Base-by-base conservation (phyloP, 192 early-diverging fungal species). In the Mortierella hygrophila region DNA sequence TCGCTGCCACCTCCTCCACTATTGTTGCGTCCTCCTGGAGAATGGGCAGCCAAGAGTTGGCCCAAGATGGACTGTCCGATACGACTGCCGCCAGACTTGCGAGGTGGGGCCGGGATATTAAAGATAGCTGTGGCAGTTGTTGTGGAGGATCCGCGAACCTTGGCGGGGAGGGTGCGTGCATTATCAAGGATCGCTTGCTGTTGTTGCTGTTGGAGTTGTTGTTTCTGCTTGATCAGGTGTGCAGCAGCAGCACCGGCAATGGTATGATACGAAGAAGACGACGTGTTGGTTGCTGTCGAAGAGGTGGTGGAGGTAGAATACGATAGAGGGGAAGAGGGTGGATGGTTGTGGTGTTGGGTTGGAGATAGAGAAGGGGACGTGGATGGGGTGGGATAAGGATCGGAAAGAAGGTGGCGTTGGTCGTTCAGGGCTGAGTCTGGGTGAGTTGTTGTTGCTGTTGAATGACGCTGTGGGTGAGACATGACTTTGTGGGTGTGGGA, bases 41-140 rank as follows among this genome's bases (percentile, higher is more conserved):
- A 72, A 55, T 85, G 83, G 16, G 84, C 55, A n/a, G 83, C 83
- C 55, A 86, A 41, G 0, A 86, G 72, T 29, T 86, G 84, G 23
- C 84, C 75, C 13, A 86, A 37, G 29, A 86, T 86, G 3, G 84
- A 86, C 52, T 81, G 78, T 2, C 84, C 84, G 13, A 85, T 82
- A 18, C 70, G 75, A 68, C 68, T 52, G 54, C 74, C 46, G 1
- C 75, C 75, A 46, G 54, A 75, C 72, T 78, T 83, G 41, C 75
- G 76, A 32, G 82, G 69, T 10, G 60, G 29, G 8, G 60, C 26
- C 1, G 82, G 69, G 60, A 83, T 49, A 52, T 37, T 83, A 10
- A 77, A 57, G 23, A 71, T 70, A 8, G 72, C 68, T 2, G 72
- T 72, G 26, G 78, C 60, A 32, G 60, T 65, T 1, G 60, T 65